These are phyloP conservation scores for Phialemonium atrogriseum DNA, from an alignment of 2,329 filamentous ascomycete species.

Conservation along the genomic window DNA sequence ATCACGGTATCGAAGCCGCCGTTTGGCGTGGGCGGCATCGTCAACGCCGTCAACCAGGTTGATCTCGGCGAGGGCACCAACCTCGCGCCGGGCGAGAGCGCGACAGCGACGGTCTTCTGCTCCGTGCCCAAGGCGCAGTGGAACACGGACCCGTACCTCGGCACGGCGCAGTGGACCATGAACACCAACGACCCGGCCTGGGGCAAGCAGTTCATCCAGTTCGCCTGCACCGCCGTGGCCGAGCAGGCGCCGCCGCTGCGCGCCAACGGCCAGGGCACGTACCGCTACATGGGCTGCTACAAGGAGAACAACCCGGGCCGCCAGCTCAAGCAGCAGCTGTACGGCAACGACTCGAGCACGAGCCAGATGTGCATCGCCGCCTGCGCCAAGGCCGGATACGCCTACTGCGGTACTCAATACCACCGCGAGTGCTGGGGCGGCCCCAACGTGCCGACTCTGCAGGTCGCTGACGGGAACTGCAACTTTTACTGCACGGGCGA, in stretches of 20 bases:
- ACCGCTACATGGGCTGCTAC: conserved; percentile 34
- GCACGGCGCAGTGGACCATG: conserved; percentile 43
- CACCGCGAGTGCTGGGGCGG: conserved; percentile 47
- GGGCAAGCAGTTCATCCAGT: conserved; percentile 43
- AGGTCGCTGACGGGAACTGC: conserved; percentile 38
- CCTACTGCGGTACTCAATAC: conserved; percentile 42
- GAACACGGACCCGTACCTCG: conserved; percentile 42
- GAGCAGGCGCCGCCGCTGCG: conserved; percentile 44
- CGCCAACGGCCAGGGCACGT: conserved; percentile 26
- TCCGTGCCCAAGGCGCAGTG: conserved; percentile 48
- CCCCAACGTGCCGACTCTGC: conserved; percentile 31
- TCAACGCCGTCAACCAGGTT: conserved; percentile 44
- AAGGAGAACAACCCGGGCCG: conserved; percentile 47
- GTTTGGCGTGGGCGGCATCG: conserved; percentile 44
- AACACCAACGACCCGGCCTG: conserved; percentile 46
- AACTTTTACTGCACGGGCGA: conserved; percentile 43
- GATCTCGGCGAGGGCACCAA: conserved; percentile 49
- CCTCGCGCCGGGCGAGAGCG: conserved; percentile 39
- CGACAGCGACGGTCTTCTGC: conserved; percentile 44
- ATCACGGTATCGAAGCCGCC: conserved; percentile 55
- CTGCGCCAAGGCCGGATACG: conserved; percentile 26
- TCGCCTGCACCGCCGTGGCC: conserved; percentile 40
- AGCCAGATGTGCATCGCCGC: conserved; percentile 35
- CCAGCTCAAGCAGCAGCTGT: conserved; percentile 36
- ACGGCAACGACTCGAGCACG: conserved; percentile 30